A percentile compares a stretch with the other conserved stretches of the same genome.
These are phyloP conservation scores for Pseudozyma sp. DNA, from an alignment of 1,284 basidiomycete genomes.

Conservation along the genomic window DNA sequence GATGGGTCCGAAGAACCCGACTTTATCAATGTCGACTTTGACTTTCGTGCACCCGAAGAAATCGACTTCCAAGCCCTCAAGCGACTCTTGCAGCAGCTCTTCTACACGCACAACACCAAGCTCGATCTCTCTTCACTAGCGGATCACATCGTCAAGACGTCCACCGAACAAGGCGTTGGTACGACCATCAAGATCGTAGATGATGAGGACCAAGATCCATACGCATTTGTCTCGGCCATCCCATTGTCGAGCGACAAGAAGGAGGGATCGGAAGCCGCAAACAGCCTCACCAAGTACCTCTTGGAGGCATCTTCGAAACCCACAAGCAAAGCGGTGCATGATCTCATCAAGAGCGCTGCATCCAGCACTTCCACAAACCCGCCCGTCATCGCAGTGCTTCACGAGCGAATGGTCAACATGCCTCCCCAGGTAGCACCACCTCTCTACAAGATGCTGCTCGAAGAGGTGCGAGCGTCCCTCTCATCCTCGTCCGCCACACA, in stretches of 20 bases:
- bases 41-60: slow-evolving; percentile 61
- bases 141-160: slow-evolving; percentile 49
- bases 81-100: slow-evolving; percentile 65
- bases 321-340: slow-evolving; percentile 40
- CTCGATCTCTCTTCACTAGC: slow-evolving; percentile 55
- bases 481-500: slow-evolving; percentile 15
- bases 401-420: slow-evolving; percentile 68
- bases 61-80: slow-evolving; percentile 63
- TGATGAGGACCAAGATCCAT: slow-evolving; percentile 65
- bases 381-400: slow-evolving; percentile 55
- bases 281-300: slow-evolving; percentile 46
- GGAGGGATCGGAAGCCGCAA: slow-evolving; percentile 20
- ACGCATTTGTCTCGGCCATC: slow-evolving; percentile 62
- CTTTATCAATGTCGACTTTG: slow-evolving; percentile 67
- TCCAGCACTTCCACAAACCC: slow-evolving; percentile 36
- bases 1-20: slow-evolving; percentile 50
- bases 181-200: slow-evolving; percentile 64
- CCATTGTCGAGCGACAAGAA: slow-evolving; percentile 30
- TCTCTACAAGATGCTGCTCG: slow-evolving; percentile 63
- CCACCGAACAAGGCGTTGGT: slow-evolving; percentile 49
- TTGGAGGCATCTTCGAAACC: slow-evolving; percentile 40
- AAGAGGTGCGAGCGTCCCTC: slow-evolving; percentile 46
- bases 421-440: slow-evolving; percentile 61
- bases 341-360: slow-evolving; percentile 36
- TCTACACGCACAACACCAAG: slow-evolving; percentile 64